These are phyloP conservation scores for Rosa lucieae DNA, from an alignment of 306 rosid species.

Conservation along the genomic window DNA sequence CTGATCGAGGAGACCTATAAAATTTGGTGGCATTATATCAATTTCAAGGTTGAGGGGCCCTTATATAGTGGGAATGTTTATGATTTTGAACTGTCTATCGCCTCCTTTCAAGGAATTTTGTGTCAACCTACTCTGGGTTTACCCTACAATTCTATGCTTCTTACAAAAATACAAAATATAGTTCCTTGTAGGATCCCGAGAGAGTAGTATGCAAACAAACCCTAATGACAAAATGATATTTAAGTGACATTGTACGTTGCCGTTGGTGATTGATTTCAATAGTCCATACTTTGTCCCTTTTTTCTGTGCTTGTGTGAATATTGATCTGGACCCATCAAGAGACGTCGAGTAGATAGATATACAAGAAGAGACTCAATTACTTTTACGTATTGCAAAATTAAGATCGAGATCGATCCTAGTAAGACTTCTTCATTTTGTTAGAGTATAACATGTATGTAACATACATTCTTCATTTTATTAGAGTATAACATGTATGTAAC, in stretches of 20 bases:
- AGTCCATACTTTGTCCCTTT: neutral
- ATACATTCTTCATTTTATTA: too few species aligned
- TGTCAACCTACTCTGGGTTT: neutral
- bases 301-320: slow-evolving; percentile 26
- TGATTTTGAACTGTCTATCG: slow-evolving; percentile 22
- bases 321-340: slow-evolving; percentile 23
- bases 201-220: slow-evolving; percentile 24
- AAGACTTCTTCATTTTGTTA: too few species aligned
- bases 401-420: neutral
- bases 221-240: slow-evolving; percentile 20
- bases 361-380: neutral
- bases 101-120: slow-evolving; percentile 17
- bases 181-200: slow-evolving; percentile 36
- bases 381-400: neutral
- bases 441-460: too few species aligned
- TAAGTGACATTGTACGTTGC: slow-evolving; percentile 3
- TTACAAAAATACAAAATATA: neutral
- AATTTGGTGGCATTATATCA: neutral
- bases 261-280: neutral
- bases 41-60: slow-evolving; percentile 18
- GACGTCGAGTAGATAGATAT: slow-evolving; percentile 1
- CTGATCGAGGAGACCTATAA: neutral
- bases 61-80: slow-evolving; percentile 17
- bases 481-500: too few species aligned
- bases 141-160: neutral